These are phyloP conservation scores for Xylaria sp. DNA, from an alignment of 495 filamentous ascomycete species.

Conservation along the genomic window DNA sequence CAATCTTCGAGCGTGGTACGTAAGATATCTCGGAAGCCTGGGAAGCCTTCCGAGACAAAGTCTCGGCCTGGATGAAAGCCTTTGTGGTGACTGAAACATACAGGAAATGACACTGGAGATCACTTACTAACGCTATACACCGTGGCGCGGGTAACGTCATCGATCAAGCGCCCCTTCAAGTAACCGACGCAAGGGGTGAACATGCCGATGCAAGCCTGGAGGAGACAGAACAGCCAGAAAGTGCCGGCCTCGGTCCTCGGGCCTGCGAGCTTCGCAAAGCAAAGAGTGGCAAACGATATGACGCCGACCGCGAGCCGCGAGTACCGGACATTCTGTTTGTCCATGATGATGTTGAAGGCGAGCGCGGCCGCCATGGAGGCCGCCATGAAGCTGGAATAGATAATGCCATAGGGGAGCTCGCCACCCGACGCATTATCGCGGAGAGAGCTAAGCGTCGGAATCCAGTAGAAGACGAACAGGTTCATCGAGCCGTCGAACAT, in stretches of 20 bases:
- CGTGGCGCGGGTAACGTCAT: conserved; percentile 56
- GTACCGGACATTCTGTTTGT: conserved; percentile 37
- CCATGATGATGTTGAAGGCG: conserved; percentile 49
- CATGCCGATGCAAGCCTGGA: conserved; percentile 60
- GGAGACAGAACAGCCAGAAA: conserved; percentile 61
- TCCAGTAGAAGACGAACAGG: conserved; percentile 66
- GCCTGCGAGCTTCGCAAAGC: conserved; percentile 49
- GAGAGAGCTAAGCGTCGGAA: conserved; percentile 54
- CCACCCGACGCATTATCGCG: conserved; percentile 28
- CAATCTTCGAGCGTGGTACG: not conserved
- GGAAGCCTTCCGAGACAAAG: not conserved
- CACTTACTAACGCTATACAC: conserved; percentile 53
- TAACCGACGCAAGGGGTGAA: conserved; percentile 62
- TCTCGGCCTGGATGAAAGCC: not conserved
- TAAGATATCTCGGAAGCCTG: not conserved
- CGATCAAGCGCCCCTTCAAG: conserved; percentile 56
- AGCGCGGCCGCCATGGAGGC: conserved; percentile 59
- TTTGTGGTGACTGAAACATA: not conserved
- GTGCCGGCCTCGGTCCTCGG: conserved; percentile 50
- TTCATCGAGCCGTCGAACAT: conserved; percentile 67
- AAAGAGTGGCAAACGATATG: conserved; percentile 43
- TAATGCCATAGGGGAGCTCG: conserved; percentile 61
- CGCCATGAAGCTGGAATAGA: conserved; percentile 65
- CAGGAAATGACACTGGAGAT: not conserved
- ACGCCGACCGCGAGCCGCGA: conserved; percentile 46